A percentile compares a stretch with the other conserved stretches of the same genome.
Conservation (phyloP, 2,329 filamentous ascomycete species). For the Westerdykella ornata region DNA sequence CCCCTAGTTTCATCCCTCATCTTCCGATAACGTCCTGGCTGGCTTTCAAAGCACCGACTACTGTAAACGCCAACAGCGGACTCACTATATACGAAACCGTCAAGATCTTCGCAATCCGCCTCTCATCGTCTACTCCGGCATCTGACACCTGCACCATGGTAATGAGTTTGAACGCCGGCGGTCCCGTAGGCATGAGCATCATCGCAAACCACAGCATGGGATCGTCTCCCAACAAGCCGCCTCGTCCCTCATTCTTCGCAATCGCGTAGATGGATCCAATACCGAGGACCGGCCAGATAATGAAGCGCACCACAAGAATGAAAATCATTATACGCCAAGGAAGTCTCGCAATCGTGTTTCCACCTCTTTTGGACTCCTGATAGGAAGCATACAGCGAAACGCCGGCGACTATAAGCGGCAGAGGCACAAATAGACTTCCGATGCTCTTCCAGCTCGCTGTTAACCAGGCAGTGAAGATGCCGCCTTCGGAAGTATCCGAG, state of each 20-base stretch:
- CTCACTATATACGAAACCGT: constrained; percentile 32
- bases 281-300: constrained; percentile 21
- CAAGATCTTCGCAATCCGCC: constrained; percentile 47
- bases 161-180: constrained; percentile 48
- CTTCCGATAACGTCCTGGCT: constrained; percentile 19
- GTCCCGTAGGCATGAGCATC: constrained; percentile 54
- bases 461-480: constrained; percentile 27
- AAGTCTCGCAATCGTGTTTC: constrained; percentile 1
- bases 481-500: constrained; percentile 18
- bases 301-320: constrained; percentile 22
- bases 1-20: background rate
- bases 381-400: constrained; percentile 23
- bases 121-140: constrained; percentile 40
- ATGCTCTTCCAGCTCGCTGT: constrained; percentile 26
- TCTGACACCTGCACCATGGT: constrained; percentile 47
- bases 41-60: constrained; percentile 27
- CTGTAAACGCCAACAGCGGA: constrained; percentile 26
- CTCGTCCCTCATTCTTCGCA: constrained; percentile 43
- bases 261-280: constrained; percentile 51
- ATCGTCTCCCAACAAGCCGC: constrained; percentile 45
- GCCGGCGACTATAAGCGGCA: constrained; percentile 26
- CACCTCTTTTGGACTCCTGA: constrained; percentile 11
- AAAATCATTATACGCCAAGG: constrained; percentile 19
- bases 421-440: constrained; percentile 22
- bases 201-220: constrained; percentile 59